Conservation (phyloP, 345 rosid species). For the Rhodomyrtus tomentosa region DNA sequence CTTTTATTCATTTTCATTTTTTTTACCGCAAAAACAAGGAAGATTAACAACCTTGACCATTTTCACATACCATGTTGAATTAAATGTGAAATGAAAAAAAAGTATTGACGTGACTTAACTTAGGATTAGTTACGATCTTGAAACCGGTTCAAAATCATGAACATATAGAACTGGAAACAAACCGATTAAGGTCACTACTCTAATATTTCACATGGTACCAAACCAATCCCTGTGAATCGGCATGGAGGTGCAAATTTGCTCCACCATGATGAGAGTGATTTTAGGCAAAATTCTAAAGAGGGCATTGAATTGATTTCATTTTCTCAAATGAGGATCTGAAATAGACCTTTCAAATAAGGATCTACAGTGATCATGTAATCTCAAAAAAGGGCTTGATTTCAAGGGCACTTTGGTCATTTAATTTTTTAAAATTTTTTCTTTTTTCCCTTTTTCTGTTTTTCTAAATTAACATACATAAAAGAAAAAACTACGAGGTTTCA, state of each 20-base stretch:
- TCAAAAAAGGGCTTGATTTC: too few relatives aligned
- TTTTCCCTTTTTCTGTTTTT: too few relatives aligned
- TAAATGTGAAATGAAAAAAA: not conserved
- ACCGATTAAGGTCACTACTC: not conserved
- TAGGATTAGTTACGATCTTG: not conserved
- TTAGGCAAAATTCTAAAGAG: too few relatives aligned
- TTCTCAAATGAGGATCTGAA: too few relatives aligned
- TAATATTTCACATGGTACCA: not conserved
- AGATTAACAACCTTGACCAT: not conserved
- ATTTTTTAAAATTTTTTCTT: too few relatives aligned
- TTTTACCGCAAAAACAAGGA: not conserved
- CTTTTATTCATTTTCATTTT: not conserved
- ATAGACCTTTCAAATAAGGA: too few relatives aligned
- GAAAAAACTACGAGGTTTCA: too few relatives aligned
- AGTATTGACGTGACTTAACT: not conserved
- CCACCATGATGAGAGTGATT: not conserved
- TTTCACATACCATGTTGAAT: not conserved
- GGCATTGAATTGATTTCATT: too few relatives aligned
- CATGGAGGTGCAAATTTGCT: not conserved
- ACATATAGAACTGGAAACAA: not conserved
- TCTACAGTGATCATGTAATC: too few relatives aligned
- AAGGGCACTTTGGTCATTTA: too few relatives aligned
- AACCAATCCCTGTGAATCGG: not conserved
- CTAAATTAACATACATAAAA: too few relatives aligned
- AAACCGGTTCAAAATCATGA: not conserved